Evolutionary conservation across 768 basidiomycete species (phyloP), one percentile per base, ranked within the genome.

Genomic region (Leccinum uliginosum): DNA sequence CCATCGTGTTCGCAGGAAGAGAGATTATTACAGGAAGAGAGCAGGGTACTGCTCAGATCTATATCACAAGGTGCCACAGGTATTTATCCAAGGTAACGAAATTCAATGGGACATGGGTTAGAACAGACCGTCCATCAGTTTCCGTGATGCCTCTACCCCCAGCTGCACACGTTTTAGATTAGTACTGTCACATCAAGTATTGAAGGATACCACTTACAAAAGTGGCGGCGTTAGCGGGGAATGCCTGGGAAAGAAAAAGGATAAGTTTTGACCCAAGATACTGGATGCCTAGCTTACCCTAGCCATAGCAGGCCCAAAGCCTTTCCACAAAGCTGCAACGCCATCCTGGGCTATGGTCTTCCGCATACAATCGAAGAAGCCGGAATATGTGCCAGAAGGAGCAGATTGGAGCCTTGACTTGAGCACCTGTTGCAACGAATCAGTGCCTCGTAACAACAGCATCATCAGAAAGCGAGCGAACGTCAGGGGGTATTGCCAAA

Each of bases 361-460:
- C 53, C 88, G 79, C 35, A 87, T 83, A 66, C 97, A 99, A 71
- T 99, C 97, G 54, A 97, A 65, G 66, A 98, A 80, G 17, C 97
- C 96, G 45, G 86, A 85, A 74, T 99, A 99, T n/a, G 93, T 97
- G 15, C 97, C 97, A 5, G 86, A 85, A n/a, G 94, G 94, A 19
- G 97, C 96, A 24, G 93, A 93, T 71, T 99, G 97, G 26, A 99
- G 76, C 59, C 96, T 82, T 19, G 94, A 98, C 79, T 99, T 99
- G 63, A 98, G 74, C 29, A 96, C 93, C 95, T 97, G 66, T 56
- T 47, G 52, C 51, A 17, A 51, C 14, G 9, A n/a, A 35, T 64
- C 27, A 66, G 27, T 59, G 54, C 29, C 19, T 35, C 34, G 30
- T 43, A 35, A 47, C 17, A 40, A 17, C 26, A 14, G 1, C 43